These are phyloP conservation scores for Cerioporus squamosus DNA, from an alignment of 1,284 basidiomycete species.

Conservation along the genomic window DNA sequence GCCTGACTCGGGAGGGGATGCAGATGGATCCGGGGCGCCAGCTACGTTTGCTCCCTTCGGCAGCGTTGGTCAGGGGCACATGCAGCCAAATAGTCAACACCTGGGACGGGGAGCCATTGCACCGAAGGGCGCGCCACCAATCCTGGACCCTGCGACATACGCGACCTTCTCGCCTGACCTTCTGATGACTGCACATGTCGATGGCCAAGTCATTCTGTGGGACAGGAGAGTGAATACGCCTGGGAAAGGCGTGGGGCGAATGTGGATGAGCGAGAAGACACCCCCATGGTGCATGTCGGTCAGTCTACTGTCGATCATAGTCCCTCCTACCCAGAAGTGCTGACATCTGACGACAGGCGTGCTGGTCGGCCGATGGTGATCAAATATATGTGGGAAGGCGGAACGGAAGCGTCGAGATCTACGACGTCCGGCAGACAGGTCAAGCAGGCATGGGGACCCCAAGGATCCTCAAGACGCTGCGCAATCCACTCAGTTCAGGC, in stretches of 20 bases:
- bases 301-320: constrained; percentile 32
- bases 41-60: constrained; percentile 4
- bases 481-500: constrained; percentile 89
- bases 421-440: constrained; percentile 84
- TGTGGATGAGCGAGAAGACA: constrained; percentile 88
- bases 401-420: constrained; percentile 92
- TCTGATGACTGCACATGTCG: constrained; percentile 88
- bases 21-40: constrained; percentile 31
- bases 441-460: constrained; percentile 59
- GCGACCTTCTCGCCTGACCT: constrained; percentile 80
- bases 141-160: constrained; percentile 66
- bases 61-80: neutral
- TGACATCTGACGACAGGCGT: constrained; percentile 60
- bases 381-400: constrained; percentile 92
- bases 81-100: constrained; percentile 12
- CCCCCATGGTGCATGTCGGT: constrained; percentile 97
- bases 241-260: constrained; percentile 77
- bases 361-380: constrained; percentile 89
- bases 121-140: constrained; percentile 74
- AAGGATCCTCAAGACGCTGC: constrained; percentile 77
- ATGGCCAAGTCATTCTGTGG: constrained; percentile 93
- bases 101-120: constrained; percentile 27
- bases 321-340: neutral
- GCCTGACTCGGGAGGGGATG: constrained; percentile 56
- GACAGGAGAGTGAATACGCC: constrained; percentile 76